A percentile compares a stretch with the other conserved stretches of the same genome.
These are phyloP conservation scores for Peronosclerospora sorghi DNA, from an alignment of 352 stramenopile species.

Conservation along the genomic window DNA sequence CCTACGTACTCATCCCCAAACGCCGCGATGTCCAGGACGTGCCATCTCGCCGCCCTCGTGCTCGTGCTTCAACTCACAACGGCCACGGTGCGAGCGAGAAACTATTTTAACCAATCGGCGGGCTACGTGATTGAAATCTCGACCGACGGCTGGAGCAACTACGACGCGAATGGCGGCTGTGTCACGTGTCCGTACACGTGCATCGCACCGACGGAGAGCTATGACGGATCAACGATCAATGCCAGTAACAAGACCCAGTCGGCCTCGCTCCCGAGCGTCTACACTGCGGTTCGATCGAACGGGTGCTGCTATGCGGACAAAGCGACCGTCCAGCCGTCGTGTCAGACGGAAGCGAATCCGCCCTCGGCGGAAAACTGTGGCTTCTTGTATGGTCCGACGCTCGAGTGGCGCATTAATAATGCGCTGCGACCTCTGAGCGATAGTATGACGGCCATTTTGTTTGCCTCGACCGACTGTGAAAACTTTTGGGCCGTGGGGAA, in stretches of 20 bases:
- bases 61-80: slow-evolving; percentile 13
- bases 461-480: slow-evolving; percentile 78
- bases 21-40: slow-evolving; percentile 3
- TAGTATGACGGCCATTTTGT: slow-evolving; percentile 54
- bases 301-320: slow-evolving; percentile 73
- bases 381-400: slow-evolving; percentile 74
- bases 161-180: slow-evolving; percentile 65
- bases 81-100: slow-evolving; percentile 13
- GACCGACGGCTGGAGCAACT: slow-evolving; percentile 76
- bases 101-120: slow-evolving; percentile 62
- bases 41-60: slow-evolving; percentile 4
- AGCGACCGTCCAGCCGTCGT: slow-evolving; percentile 45
- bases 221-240: slow-evolving; percentile 74
- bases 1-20: not conserved
- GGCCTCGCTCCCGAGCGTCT: slow-evolving; percentile 57
- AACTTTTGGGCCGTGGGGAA: slow-evolving; percentile 78
- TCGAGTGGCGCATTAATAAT: slow-evolving; percentile 72
- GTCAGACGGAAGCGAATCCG: slow-evolving; percentile 49
- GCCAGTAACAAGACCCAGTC: slow-evolving; percentile 63
- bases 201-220: slow-evolving; percentile 54
- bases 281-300: slow-evolving; percentile 52
- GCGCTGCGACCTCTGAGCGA: slow-evolving; percentile 37
- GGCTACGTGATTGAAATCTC: slow-evolving; percentile 59
- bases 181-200: slow-evolving; percentile 84
- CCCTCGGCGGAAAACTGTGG: slow-evolving; percentile 53